These are phyloP conservation scores for Bruguiera hainesii DNA, from an alignment of 441 rosid genomes.

Conservation along the genomic window DNA sequence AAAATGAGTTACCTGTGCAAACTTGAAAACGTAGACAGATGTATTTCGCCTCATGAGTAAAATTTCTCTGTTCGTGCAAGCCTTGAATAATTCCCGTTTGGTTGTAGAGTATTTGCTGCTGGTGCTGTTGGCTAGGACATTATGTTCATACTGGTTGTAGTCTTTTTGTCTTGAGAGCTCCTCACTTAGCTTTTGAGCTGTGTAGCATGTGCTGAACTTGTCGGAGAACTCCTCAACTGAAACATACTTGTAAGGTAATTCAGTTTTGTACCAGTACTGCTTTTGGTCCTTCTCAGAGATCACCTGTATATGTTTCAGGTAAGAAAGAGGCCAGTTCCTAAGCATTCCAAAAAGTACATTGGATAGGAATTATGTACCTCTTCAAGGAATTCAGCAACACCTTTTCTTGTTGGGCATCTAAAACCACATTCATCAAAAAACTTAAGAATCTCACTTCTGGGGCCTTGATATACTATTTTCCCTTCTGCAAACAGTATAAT, in stretches of 20 bases:
- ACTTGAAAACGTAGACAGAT: slow-evolving; percentile 43
- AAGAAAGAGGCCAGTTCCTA: neutral
- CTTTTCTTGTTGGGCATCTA: slow-evolving; percentile 60
- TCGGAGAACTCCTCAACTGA: slow-evolving; percentile 38
- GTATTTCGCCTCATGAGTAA: slow-evolving; percentile 56
- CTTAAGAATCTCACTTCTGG: slow-evolving; percentile 21
- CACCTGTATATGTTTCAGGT: slow-evolving; percentile 29
- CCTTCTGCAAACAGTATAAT: slow-evolving; percentile 37
- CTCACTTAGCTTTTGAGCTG: slow-evolving; percentile 27
- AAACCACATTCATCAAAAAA: slow-evolving; percentile 43
- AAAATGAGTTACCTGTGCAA: slow-evolving; percentile 32
- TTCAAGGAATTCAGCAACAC: slow-evolving; percentile 68
- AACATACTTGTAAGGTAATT: slow-evolving; percentile 37
- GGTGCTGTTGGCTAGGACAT: slow-evolving; percentile 34
- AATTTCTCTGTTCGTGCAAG: slow-evolving; percentile 54
- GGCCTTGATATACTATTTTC: slow-evolving; percentile 35
- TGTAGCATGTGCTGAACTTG: slow-evolving; percentile 31
- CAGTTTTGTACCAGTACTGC: slow-evolving; percentile 46
- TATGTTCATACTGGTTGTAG: slow-evolving; percentile 20
- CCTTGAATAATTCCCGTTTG: slow-evolving; percentile 48
- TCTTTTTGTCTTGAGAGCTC: slow-evolving; percentile 39
- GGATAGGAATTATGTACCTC: slow-evolving; percentile 33
- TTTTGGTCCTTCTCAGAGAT: slow-evolving; percentile 57
- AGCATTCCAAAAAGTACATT: neutral
- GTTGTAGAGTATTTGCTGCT: slow-evolving; percentile 31